Conservation (phyloP, 225 moss, liverwort and hornwort species). For the Polytrichum formosum region DNA sequence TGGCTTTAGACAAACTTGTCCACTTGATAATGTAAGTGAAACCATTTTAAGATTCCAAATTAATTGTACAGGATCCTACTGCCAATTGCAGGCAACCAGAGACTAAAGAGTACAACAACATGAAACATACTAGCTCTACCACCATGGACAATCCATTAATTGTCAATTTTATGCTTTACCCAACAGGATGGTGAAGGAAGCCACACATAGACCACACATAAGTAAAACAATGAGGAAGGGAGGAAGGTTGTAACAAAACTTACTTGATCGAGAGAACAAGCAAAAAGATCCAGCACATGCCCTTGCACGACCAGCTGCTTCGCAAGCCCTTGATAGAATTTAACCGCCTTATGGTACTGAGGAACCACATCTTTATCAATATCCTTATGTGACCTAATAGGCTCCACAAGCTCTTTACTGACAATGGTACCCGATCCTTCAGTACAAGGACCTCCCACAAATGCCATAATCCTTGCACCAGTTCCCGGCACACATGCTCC, state of each 20-base stretch:
- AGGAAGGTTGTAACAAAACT: constrained; percentile 5
- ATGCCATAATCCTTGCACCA: constrained; percentile 93
- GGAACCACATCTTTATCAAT: constrained; percentile 90
- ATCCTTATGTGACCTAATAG: constrained; percentile 94
- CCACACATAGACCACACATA: no score
- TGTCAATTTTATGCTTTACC: no score
- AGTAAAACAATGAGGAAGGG: no score
- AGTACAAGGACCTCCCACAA: constrained; percentile 95
- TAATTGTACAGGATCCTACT: no score
- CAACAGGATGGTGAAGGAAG: no score
- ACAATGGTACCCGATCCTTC: constrained; percentile 93
- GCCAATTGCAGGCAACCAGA: no score
- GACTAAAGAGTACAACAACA: no score
- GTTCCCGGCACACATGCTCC: constrained; percentile 98
- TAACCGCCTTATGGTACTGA: constrained; percentile 84
- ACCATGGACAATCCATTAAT: no score
- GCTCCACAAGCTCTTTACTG: constrained; percentile 83
- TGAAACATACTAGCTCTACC: no score
- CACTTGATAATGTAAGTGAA: no score
- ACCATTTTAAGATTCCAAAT: no score
- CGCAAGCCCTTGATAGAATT: constrained; percentile 83
- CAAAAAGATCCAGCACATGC: constrained; percentile 96
- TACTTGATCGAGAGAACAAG: constrained; percentile 96
- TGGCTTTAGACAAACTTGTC: no score
- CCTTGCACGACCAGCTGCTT: constrained; percentile 97